A percentile compares a stretch with the other conserved stretches of the same genome.
phyloP scores from a whole-genome alignment of 2,329 filamentous ascomycete species.

The Chalaropsis ovoidea region DNA sequence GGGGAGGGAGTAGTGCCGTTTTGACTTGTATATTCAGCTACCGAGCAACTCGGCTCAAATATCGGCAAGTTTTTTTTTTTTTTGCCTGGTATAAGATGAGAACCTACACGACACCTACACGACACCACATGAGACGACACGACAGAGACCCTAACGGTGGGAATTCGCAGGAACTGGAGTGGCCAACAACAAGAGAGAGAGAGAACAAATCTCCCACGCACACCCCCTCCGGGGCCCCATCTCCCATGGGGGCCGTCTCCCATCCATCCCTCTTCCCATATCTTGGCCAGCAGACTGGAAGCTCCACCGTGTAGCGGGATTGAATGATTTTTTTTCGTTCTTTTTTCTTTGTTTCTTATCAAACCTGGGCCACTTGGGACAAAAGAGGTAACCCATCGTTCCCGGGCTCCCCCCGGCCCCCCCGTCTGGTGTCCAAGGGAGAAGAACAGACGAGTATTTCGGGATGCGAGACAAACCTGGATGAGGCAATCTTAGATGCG shows the following conservation, averaged over 20 bases:
- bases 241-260: neutral
- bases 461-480: neutral
- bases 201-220: no score
- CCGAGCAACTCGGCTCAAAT: conserved; percentile 2
- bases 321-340: neutral
- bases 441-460: neutral
- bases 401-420: neutral
- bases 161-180: neutral
- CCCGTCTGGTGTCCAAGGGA: neutral
- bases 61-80: neutral
- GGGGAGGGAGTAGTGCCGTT: neutral
- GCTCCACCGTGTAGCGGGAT: neutral
- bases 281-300: neutral
- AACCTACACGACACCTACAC: neutral
- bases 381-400: conserved; percentile 1
- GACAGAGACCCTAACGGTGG: no score
- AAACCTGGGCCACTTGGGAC: no score
- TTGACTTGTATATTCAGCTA: neutral
- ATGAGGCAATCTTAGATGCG: neutral
- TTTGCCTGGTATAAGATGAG: neutral
- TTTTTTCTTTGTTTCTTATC: neutral
- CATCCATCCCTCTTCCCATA: neutral
- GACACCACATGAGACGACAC: no score
- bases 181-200: neutral
- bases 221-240: neutral